These are phyloP conservation scores for Cyclocybe cylindracea DNA, from an alignment of 768 basidiomycete genomes.

Conservation along the genomic window DNA sequence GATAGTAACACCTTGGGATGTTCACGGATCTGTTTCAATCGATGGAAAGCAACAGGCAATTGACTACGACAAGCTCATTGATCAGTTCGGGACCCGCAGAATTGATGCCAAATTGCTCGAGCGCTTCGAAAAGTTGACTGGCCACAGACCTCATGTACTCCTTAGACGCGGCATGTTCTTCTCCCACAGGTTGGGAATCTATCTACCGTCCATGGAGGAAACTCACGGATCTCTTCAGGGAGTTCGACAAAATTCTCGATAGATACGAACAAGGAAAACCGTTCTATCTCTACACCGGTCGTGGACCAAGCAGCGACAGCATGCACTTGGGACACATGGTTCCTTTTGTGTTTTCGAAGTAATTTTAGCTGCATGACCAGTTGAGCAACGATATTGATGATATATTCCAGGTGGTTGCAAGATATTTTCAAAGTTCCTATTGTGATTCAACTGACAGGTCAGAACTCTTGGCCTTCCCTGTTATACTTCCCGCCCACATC, in stretches of 20 bases:
- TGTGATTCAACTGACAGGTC: conserved; percentile 94
- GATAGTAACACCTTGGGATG: conserved; percentile 97
- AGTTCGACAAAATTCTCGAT: conserved; percentile 91
- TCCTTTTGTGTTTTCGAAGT: conserved; percentile 98
- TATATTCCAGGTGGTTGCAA: conserved; percentile 80
- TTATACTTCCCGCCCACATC: background rate
- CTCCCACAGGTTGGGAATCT: conserved; percentile 79
- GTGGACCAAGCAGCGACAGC: conserved; percentile 94
- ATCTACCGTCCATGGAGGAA: background rate
- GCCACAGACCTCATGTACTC: conserved; percentile 83
- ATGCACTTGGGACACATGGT: conserved; percentile 99
- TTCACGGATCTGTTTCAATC: conserved; percentile 83
- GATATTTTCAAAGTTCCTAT: conserved; percentile 93
- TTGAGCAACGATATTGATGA: background rate
- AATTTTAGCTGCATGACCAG: conserved; percentile 7
- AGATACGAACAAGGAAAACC: conserved; percentile 96
- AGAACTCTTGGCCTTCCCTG: conserved; percentile 8
- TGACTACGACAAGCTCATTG: conserved; percentile 94
- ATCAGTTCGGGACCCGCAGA: conserved; percentile 89
- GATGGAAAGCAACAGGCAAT: conserved; percentile 93
- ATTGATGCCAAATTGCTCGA: conserved; percentile 77
- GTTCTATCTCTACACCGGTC: conserved; percentile 96
- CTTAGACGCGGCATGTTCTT: conserved; percentile 95
- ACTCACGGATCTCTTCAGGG: conserved; percentile 46
- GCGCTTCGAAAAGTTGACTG: conserved; percentile 91